A percentile compares a stretch with the other conserved stretches of the same genome.
Conservation (phyloP, 2,329 filamentous ascomycete genomes). For the Monosporascus sp. region DNA sequence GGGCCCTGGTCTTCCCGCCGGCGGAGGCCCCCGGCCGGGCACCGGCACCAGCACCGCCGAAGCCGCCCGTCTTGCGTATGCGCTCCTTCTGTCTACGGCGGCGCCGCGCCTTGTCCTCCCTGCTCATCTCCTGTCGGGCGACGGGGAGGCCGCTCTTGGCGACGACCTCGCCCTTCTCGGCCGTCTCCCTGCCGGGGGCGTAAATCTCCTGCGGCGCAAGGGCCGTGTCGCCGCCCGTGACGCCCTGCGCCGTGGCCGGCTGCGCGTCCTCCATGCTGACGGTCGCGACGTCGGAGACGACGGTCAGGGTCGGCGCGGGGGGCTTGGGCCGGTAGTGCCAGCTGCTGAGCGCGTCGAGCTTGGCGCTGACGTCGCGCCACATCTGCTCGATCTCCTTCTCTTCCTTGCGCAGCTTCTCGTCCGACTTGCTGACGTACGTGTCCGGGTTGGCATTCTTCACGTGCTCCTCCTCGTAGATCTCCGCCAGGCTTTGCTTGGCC, state of each 20-base stretch:
- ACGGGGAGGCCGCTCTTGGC: slow-evolving; percentile 71
- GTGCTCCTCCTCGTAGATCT: slow-evolving; percentile 92
- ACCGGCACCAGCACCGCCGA: slow-evolving; percentile 12
- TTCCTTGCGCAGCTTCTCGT: slow-evolving; percentile 76
- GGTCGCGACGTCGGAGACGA: slow-evolving; percentile 86
- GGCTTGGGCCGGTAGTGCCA: slow-evolving; percentile 95
- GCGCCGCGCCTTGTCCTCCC: slow-evolving; percentile 75
- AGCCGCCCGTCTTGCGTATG: slow-evolving; percentile 61
- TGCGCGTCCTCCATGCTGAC: slow-evolving; percentile 94
- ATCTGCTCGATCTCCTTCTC: slow-evolving; percentile 76
- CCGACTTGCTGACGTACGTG: slow-evolving; percentile 72
- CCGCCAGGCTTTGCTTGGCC: slow-evolving; percentile 78
- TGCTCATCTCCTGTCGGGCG: slow-evolving; percentile 77
- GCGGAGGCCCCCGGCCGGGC: slow-evolving; percentile 15
- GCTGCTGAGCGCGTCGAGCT: slow-evolving; percentile 83
- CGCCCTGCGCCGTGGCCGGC: slow-evolving; percentile 72
- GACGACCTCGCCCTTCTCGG: slow-evolving; percentile 65
- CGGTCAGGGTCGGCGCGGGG: slow-evolving; percentile 71
- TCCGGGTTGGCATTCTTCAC: slow-evolving; percentile 70
- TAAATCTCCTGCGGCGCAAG: slow-evolving; percentile 95
- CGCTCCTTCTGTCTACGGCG: slow-evolving; percentile 82
- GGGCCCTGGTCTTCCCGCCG: slow-evolving; percentile 42
- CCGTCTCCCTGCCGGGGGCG: slow-evolving; percentile 63
- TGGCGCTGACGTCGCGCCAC: slow-evolving; percentile 75
- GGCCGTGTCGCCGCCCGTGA: slow-evolving; percentile 62